Percentiles rank a stretch among this genome's conserved stretches.
These are phyloP conservation scores for Hypomontagnella submonticulosa DNA, from an alignment of 495 filamentous ascomycete genomes.

Conservation along the genomic window DNA sequence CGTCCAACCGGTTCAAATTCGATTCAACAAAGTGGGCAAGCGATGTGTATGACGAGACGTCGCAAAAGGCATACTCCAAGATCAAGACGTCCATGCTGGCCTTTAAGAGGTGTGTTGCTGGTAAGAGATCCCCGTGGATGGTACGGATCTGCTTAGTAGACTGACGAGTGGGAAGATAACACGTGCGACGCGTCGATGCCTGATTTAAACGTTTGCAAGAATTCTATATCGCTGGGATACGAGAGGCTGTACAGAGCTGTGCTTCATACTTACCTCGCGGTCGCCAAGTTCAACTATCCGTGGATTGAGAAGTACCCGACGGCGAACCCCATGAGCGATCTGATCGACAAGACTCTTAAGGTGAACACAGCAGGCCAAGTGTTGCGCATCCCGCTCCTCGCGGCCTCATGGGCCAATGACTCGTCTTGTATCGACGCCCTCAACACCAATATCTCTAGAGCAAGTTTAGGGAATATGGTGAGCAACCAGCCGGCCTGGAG, in stretches of 20 bases:
- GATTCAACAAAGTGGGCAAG: constrained; percentile 37
- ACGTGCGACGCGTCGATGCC: constrained; percentile 23
- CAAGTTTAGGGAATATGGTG: constrained; percentile 14
- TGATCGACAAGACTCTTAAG: constrained; percentile 24
- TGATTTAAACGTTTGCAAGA: constrained; percentile 30
- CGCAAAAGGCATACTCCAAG: constrained; percentile 22
- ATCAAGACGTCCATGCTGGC: constrained; percentile 25
- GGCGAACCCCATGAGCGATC: constrained; percentile 20
- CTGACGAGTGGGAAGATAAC: constrained; percentile 22
- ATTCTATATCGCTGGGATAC: constrained; percentile 19
- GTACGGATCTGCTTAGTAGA: background rate
- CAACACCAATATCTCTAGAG: constrained; percentile 30
- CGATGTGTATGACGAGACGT: constrained; percentile 20
- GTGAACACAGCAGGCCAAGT: constrained; percentile 26
- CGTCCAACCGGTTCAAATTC: constrained; percentile 33
- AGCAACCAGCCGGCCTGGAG: constrained; percentile 27
- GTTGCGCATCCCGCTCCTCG: constrained; percentile 37
- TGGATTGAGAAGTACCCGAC: constrained; percentile 34
- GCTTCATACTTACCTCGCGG: constrained; percentile 24
- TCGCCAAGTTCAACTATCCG: constrained; percentile 40
- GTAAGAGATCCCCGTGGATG: constrained; percentile 2
- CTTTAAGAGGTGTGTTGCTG: constrained; percentile 29
- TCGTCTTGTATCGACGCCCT: constrained; percentile 26
- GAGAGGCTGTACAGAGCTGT: constrained; percentile 29
- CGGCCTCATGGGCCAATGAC: constrained; percentile 25